Evolutionary conservation across 176 grass and related monocot genomes (phyloP).

Genomic region (Oryza australiensis): DNA sequence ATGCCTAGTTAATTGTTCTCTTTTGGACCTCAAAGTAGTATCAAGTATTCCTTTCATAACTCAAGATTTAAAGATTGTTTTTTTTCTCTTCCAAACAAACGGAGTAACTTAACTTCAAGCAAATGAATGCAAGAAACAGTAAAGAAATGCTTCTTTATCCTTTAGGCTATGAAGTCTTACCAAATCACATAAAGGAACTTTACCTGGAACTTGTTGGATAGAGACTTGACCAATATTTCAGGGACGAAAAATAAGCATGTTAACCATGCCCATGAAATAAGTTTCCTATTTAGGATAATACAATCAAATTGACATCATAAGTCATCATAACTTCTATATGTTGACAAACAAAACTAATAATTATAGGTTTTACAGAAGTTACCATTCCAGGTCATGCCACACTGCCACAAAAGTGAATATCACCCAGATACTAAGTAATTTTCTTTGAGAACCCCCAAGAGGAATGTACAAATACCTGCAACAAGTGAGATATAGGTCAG

Average conservation of each 20-base stretch:
- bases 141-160: neutral
- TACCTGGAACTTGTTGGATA: slow-evolving; percentile 70
- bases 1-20: neutral
- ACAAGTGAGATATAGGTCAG: slow-evolving; percentile 28
- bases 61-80: neutral
- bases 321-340: neutral
- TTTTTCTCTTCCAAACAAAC: neutral
- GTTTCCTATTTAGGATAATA: slow-evolving; percentile 63
- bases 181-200: slow-evolving; percentile 11
- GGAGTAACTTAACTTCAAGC: slow-evolving; percentile 14
- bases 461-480: slow-evolving; percentile 93
- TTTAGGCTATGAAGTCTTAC: neutral
- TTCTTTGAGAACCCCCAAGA: slow-evolving; percentile 85
- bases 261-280: slow-evolving; percentile 95
- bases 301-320: slow-evolving; percentile 24
- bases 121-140: slow-evolving; percentile 1
- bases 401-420: slow-evolving; percentile 96
- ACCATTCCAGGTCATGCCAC: slow-evolving; percentile 98
- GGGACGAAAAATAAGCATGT: slow-evolving; percentile 93
- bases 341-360: slow-evolving; percentile 8
- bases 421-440: slow-evolving; percentile 92
- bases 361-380: slow-evolving; percentile 32
- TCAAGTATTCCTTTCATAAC: slow-evolving; percentile 14
- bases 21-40: slow-evolving; percentile 20
- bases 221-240: slow-evolving; percentile 83